phyloP scores from a whole-genome alignment of 148 eudicot species.

The Silene conica region DNA sequence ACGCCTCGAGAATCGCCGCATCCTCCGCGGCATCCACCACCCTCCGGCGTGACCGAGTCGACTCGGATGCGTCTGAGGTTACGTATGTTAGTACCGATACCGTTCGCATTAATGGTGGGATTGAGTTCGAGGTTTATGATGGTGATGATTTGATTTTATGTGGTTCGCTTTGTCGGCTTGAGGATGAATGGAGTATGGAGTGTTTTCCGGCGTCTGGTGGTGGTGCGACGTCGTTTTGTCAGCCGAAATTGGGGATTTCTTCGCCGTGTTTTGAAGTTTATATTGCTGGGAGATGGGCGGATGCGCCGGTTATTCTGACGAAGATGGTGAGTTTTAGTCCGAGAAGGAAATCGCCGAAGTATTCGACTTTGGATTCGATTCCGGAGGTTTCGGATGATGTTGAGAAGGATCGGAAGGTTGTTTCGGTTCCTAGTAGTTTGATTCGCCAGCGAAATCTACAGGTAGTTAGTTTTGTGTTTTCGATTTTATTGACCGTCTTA shows the following conservation, averaged over 20 bases:
- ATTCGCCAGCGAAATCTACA: slow-evolving; percentile 43
- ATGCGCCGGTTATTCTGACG: slow-evolving; percentile 71
- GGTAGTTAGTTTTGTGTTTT: slow-evolving; percentile 32
- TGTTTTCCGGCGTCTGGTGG: slow-evolving; percentile 43
- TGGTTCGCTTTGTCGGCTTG: slow-evolving; percentile 66
- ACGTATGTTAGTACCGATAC: slow-evolving; percentile 75
- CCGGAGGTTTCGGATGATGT: slow-evolving; percentile 77
- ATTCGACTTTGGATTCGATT: slow-evolving; percentile 49
- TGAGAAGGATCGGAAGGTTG: slow-evolving; percentile 43
- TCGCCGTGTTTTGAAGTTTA: slow-evolving; percentile 83
- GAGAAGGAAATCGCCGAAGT: slow-evolving; percentile 41
- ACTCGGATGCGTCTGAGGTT: slow-evolving; percentile 56
- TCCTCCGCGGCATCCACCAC: slow-evolving; percentile 36
- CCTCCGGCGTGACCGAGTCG: slow-evolving; percentile 65
- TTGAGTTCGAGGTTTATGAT: slow-evolving; percentile 79
- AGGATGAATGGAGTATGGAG: slow-evolving; percentile 65
- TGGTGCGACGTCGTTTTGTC: slow-evolving; percentile 46
- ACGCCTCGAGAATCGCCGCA: slow-evolving; percentile 47
- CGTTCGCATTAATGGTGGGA: slow-evolving; percentile 49
- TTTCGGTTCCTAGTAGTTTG: slow-evolving; percentile 22
- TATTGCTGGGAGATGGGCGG: slow-evolving; percentile 73
- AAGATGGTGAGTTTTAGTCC: slow-evolving; percentile 65
- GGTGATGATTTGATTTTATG: slow-evolving; percentile 51
- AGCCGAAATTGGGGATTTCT: slow-evolving; percentile 51
- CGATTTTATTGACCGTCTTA: too few species aligned